Evolutionary conservation across 2,329 filamentous ascomycete species (phyloP), one percentile per base, ranked within the genome.

Genomic region (Trichoderma guizhouense): DNA sequence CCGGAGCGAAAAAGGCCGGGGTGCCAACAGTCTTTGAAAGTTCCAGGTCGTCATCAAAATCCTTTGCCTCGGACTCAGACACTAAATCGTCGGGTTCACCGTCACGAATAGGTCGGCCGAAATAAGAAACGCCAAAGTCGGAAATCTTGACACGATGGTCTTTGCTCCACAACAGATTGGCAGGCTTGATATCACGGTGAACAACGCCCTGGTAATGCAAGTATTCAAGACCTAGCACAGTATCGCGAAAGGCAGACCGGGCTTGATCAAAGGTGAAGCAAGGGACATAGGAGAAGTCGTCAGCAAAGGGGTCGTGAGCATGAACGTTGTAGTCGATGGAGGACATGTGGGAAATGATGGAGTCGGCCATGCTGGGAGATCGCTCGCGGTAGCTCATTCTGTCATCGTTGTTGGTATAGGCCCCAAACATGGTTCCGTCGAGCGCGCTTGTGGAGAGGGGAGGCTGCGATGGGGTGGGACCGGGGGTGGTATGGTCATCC

Each of bases 1-100:
- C 96, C 5, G 96, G 96, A 1, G 96, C 96, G 79, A 98, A 99
- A 82, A 99, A 99, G 1, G 95, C 96, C 7, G 96, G 96, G 0
- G 96, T 99, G 67, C 96, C 96, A 7, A 98, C 96, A 2, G 96
- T 98, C 85, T 98, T 98, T 73, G 96, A 95, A n/a, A 99, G 86
- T 80, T 98, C 96, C 73, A 97, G 90, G 74, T 97, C 95, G 79
- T 98, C 94, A 76, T 98, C 95, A 72, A 97, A 90, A 77, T 97
- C 93, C 53, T 90, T 90, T 12, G 93, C 92, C 80, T 98, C 95
- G 0, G 91, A 93, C 79, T 97, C 93, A 5, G 92, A 92, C 21
- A 85, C 90, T 73, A 83, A 91, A 71, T 94, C 92, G 72, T 93
- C 91, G 47, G 90, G 88, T 76, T 97, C 93, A 68, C 92, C 93